A percentile compares a stretch with the other conserved stretches of the same genome.
Conservation (phyloP, 768 basidiomycete genomes). For the Termitomyces sp. region DNA sequence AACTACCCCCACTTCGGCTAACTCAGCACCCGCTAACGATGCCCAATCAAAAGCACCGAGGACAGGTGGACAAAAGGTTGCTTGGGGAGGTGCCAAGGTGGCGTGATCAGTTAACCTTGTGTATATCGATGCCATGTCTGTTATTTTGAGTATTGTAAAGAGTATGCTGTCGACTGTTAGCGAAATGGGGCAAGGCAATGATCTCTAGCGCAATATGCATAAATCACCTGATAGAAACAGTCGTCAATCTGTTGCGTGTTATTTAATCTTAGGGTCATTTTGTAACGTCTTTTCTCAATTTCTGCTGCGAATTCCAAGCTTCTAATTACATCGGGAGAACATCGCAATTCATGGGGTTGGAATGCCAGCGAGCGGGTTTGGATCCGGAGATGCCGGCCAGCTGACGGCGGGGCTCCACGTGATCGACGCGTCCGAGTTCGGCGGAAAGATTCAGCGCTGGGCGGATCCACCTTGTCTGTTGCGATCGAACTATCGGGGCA, state of each 20-base stretch:
- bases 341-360: not conserved
- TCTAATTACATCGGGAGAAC: conserved; percentile 3
- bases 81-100: conserved; percentile 54
- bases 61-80: conserved; percentile 55
- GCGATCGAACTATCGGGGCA: conserved; percentile 4
- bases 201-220: no score
- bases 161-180: not conserved
- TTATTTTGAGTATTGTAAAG: not conserved
- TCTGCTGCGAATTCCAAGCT: not conserved
- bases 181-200: not conserved
- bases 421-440: conserved; percentile 12
- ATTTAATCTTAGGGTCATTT: not conserved
- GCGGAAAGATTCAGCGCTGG: not conserved
- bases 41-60: conserved; percentile 28
- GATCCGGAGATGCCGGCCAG: conserved; percentile 1
- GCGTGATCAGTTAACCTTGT: conserved; percentile 15
- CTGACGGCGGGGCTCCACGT: conserved; percentile 13
- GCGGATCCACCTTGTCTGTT: not conserved
- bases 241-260: no score
- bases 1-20: conserved; percentile 22
- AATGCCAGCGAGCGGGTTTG: no score
- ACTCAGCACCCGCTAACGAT: conserved; percentile 24
- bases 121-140: not conserved
- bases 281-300: not conserved
- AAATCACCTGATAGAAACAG: no score